Percentiles rank a stretch among this genome's conserved stretches.
Evolutionary conservation across 1,139 yeast genomes (phyloP).

Genomic region (Wickerhamomyces sp.): DNA sequence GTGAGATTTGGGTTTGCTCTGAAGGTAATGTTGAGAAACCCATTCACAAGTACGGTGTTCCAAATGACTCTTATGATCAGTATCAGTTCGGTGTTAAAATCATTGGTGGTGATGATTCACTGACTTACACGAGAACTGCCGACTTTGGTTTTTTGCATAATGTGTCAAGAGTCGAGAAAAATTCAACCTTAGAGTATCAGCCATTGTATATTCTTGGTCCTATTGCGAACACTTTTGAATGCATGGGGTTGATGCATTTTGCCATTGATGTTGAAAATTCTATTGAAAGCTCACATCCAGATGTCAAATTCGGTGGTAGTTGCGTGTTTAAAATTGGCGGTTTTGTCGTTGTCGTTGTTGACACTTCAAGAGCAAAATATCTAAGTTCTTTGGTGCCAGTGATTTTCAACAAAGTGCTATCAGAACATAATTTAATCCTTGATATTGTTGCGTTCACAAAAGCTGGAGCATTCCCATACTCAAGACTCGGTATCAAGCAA

Average conservation of each 20-base stretch:
- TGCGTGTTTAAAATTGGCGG: conserved; percentile 84
- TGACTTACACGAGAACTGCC: conserved; percentile 80
- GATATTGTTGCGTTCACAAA: conserved; percentile 82
- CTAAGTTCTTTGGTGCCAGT: conserved; percentile 79
- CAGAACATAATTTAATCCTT: conserved; percentile 78
- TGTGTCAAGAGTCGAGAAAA: conserved; percentile 43
- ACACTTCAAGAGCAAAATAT: conserved; percentile 44
- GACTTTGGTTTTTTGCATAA: conserved; percentile 90
- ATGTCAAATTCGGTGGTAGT: conserved; percentile 53
- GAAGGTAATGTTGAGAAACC: conserved; percentile 60
- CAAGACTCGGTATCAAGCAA: conserved; percentile 71
- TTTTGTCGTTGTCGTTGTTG: conserved; percentile 73
- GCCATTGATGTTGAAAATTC: conserved; percentile 79
- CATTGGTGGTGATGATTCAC: conserved; percentile 55
- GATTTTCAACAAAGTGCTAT: conserved; percentile 70
- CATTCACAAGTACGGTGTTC: conserved; percentile 15
- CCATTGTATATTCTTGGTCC: conserved; percentile 82
- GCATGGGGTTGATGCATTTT: conserved; percentile 87
- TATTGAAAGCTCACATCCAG: conserved; percentile 60
- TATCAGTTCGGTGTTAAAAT: conserved; percentile 26
- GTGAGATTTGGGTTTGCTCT: conserved; percentile 95
- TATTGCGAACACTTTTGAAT: conserved; percentile 85
- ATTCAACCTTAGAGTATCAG: conserved; percentile 55
- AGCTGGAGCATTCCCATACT: conserved; percentile 58
- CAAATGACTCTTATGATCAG: conserved; percentile 11